These are phyloP conservation scores for Rhizopus stolonifer DNA, from an alignment of 371 early-diverging fungal species.

Conservation along the genomic window DNA sequence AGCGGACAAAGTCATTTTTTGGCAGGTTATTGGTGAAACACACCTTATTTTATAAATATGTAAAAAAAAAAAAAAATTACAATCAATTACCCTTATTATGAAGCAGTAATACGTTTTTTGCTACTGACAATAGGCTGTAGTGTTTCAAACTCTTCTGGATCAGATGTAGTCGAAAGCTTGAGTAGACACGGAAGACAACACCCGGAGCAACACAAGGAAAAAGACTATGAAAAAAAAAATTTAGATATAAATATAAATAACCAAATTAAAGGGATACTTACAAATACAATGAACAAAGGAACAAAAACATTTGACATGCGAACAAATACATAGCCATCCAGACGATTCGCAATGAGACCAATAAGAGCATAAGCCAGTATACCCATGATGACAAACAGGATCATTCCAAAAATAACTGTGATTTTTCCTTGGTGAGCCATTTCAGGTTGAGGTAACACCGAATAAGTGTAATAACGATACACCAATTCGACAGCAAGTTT, in stretches of 20 bases:
- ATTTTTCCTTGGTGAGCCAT: slow-evolving; percentile 55
- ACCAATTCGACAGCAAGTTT: slow-evolving; percentile 56
- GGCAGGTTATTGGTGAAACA: too few species aligned
- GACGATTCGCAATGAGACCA: slow-evolving; percentile 68
- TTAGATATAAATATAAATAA: not conserved
- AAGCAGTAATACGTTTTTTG: slow-evolving; percentile 25
- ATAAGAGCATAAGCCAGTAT: slow-evolving; percentile 68
- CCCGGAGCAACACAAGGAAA: slow-evolving; percentile 68
- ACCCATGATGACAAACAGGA: slow-evolving; percentile 52
- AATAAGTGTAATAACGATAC: slow-evolving; percentile 45
- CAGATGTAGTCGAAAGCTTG: slow-evolving; percentile 31
- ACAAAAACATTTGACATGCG: slow-evolving; percentile 70
- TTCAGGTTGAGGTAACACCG: slow-evolving; percentile 48
- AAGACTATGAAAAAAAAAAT: slow-evolving; percentile 24
- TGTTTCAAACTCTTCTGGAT: slow-evolving; percentile 22
- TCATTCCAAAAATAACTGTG: slow-evolving; percentile 48
- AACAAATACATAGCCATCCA: slow-evolving; percentile 56
- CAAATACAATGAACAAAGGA: slow-evolving; percentile 75
- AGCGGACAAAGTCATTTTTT: too few species aligned
- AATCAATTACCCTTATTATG: too few species aligned
- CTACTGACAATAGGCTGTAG: slow-evolving; percentile 3
- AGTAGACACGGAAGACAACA: slow-evolving; percentile 73
- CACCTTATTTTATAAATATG: too few species aligned
- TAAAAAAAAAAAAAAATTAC: too few species aligned
- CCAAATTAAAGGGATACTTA: slow-evolving; percentile 31